Evolutionary conservation across 805 yeast genomes (phyloP), one percentile per base, ranked within the genome.

Genomic region (Cyberlindnera euphorbiiphila): DNA sequence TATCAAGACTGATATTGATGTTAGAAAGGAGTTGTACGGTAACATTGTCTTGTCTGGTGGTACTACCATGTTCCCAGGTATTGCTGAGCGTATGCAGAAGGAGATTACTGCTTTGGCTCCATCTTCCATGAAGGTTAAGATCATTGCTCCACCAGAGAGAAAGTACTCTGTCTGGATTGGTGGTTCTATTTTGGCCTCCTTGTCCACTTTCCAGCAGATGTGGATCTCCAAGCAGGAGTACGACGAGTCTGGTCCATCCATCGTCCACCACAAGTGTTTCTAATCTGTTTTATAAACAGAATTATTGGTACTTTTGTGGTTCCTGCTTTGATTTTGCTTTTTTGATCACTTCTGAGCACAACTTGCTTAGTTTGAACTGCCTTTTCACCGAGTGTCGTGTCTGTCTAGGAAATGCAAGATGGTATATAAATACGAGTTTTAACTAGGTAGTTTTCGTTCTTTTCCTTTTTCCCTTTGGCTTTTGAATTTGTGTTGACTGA

Each of bases 151-250:
- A 57, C 98, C 98, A 56, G 98, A 93, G 75, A 84, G 98, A 74
- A 93, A 93, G 74, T 93, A 85, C 85, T 85, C 96, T 62, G 96
- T 89, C 75, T 93, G 98, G 98, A 93, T 93, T 55, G 98, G 98
- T 81, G 98, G 98, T 76, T 93, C 98, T 59, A 93, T 93, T 65
- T 82, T 93, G 72, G 96, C 98, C 55, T 88, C 97, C 45, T 82
- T 93, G 69, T 86, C 96, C 50, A 93, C 98, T 69, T 93, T 93
- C 97, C 98, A 93, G 81, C 98, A 93, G 76, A 91, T 93, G 98
- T 93, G 98, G 98, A 88, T 93, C 85, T 89, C 98, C 66, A 93
- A 93, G 82, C 98, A 93, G 78, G 98, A 93, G 80, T 93, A 93
- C 85, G 98, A 93, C 82, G 98, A 93, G 79, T 86, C 96, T 75